Base-by-base conservation (phyloP, 768 basidiomycete species). In the Amanita pseudoporphyria region DNA sequence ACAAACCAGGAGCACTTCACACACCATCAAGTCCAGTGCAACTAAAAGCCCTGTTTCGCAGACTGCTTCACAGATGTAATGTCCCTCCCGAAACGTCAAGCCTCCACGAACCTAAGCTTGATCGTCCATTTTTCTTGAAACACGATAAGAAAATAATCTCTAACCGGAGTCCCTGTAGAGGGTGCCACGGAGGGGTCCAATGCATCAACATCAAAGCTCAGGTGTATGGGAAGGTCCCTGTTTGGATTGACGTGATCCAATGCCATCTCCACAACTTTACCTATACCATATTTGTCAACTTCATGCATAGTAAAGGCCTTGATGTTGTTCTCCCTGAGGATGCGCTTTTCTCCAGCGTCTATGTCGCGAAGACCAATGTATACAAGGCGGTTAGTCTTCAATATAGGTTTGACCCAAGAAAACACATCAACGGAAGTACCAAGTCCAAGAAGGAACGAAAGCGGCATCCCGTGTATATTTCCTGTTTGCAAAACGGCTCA, bases 381-480 rank as follows among this genome's bases (percentile, higher is more conserved):
- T n/a, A 94, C 94, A 42, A 98, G 67, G 28, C 85, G 79, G 32
- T 82, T 76, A 1, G 89, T 71, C 62, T 71, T 80, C 31, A 98
- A 73, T 21, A 69, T 60, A 32, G 81, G 81, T 62, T 80, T 79
- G 54, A 63, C 73, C 81, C 69, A 82, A 49, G 67, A 61, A 49
- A 71, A 77, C 52, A 69, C 72, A 14, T 71, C 57, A 9, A 74
- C 60, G 49, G 67, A 53, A 52, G 58, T 60, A 22, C 69, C 84
- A 62, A 67, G 77, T 64, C 65, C 89, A 63, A 77, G 67, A 44
- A 99, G 79, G 78, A 98, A 98, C 5, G 96, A 90, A 38, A 98
- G 78, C 18, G 96, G 96, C 85, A 96, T 97, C 53, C 96, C 96
- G 67, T 99, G 96, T 40, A 99, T 84, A 67, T 98, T 97, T 26